phyloP scores from a whole-genome alignment of 1,284 basidiomycete genomes.

The Ustilago esculenta region DNA sequence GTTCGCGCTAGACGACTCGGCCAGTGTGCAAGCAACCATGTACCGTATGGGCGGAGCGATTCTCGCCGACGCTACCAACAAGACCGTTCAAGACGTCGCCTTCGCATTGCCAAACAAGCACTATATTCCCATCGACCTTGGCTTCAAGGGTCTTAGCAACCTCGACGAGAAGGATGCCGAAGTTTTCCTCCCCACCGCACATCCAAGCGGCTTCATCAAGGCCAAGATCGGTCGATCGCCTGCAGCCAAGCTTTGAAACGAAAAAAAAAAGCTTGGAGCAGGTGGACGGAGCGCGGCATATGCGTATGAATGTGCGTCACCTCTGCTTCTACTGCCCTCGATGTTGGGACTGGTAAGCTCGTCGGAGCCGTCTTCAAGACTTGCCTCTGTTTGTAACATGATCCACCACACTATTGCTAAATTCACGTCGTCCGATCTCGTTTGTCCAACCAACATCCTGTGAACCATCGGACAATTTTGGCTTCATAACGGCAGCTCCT shows the following conservation, averaged over 20 bases:
- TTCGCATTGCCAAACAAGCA: conserved; percentile 85
- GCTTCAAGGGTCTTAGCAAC: conserved; percentile 56
- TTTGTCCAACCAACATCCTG: too few relatives aligned
- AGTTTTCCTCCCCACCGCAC: conserved; percentile 58
- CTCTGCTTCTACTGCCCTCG: too few relatives aligned
- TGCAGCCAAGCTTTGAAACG: conserved; percentile 51
- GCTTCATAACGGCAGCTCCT: too few relatives aligned
- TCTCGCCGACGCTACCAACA: conserved; percentile 69
- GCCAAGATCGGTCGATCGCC: conserved; percentile 49
- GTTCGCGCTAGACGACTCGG: conserved; percentile 88
- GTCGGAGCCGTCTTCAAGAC: too few relatives aligned
- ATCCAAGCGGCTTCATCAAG: conserved; percentile 62
- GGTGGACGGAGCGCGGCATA: too few relatives aligned
- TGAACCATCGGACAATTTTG: too few relatives aligned
- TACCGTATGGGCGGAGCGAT: conserved; percentile 87
- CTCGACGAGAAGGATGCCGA: conserved; percentile 58
- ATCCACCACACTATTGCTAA: too few relatives aligned
- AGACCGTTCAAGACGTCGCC: conserved; percentile 73
- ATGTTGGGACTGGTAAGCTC: too few relatives aligned
- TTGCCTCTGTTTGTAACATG: too few relatives aligned
- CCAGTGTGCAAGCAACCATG: conserved; percentile 90
- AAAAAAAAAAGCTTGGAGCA: too few relatives aligned
- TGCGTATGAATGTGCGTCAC: too few relatives aligned
- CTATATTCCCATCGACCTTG: conserved; percentile 62
- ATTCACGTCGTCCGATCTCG: too few relatives aligned